A percentile compares a stretch with the other conserved stretches of the same genome.
Evolutionary conservation across 1,139 yeast species (phyloP).

Genomic region (Eremothecium cymbalariae): DNA sequence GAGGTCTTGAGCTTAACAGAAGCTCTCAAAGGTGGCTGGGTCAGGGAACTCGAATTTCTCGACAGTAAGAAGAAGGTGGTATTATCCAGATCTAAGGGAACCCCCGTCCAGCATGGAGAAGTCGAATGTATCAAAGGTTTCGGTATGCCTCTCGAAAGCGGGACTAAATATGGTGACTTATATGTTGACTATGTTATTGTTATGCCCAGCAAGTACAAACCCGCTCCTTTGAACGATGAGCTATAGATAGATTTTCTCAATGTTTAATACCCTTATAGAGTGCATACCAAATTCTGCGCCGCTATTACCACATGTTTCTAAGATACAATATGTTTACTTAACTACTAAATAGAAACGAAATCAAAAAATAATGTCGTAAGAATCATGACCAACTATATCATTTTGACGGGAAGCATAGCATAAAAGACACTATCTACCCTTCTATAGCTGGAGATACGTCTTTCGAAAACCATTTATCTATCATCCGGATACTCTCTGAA

Average conservation of each 20-base stretch:
- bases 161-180: conserved; percentile 64
- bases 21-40: conserved; percentile 76
- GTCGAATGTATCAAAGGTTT: conserved; percentile 59
- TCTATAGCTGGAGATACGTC: conserved; percentile 35
- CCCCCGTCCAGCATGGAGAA: conserved; percentile 53
- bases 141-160: conserved; percentile 71
- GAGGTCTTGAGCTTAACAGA: conserved; percentile 69
- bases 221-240: conserved; percentile 9
- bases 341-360: conserved; percentile 4
- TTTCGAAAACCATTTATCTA: no score
- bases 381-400: conserved; percentile 34
- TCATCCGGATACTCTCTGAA: no score
- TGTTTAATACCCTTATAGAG: no score
- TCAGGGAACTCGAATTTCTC: conserved; percentile 53
- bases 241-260: no score
- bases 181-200: conserved; percentile 62
- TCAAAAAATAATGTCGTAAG: conserved; percentile 23
- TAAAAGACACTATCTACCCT: conserved; percentile 26
- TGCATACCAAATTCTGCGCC: conserved; percentile 9
- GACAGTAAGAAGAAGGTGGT: conserved; percentile 49
- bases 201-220: conserved; percentile 19
- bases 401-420: conserved; percentile 17
- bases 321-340: conserved; percentile 18
- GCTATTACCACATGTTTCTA: neutral
- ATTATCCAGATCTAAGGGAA: conserved; percentile 45